Evolutionary conservation across 257 asterid genomes (phyloP).

Genomic region (Rhazya stricta): DNA sequence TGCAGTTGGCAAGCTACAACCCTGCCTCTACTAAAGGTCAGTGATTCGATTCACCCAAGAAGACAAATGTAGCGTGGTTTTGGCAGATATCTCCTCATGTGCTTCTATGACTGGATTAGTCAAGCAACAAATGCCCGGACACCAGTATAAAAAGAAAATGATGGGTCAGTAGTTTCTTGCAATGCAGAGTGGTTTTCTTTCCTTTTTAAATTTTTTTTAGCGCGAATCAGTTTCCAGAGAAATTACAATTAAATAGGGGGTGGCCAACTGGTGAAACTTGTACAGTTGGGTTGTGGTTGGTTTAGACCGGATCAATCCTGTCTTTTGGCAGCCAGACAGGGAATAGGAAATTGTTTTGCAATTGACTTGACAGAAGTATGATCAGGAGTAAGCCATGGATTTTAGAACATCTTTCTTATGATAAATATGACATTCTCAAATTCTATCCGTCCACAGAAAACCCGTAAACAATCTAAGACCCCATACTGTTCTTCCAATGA

Average conservation of each 20-base stretch:
- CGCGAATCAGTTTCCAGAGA: background rate
- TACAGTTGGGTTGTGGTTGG: background rate
- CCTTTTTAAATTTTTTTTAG: background rate
- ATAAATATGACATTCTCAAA: background rate
- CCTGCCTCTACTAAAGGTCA: no score
- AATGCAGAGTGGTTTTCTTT: no score
- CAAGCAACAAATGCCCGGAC: no score
- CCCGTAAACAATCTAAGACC: background rate
- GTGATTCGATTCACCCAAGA: no score
- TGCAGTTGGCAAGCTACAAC: no score
- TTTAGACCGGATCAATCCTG: background rate
- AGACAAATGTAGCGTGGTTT: no score
- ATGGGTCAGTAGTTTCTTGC: no score
- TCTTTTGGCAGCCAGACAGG: background rate
- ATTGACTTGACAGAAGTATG: constrained; percentile 1
- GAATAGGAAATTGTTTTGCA: background rate
- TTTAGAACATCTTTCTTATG: background rate
- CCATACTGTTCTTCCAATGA: background rate
- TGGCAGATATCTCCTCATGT: no score
- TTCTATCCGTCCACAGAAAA: background rate
- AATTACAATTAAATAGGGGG: background rate
- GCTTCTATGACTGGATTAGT: no score
- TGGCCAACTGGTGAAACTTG: background rate
- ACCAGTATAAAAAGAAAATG: no score
- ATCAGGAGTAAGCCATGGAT: background rate